Base-by-base conservation (phyloP, 345 rosid genomes). In the Brassica cretica region DNA sequence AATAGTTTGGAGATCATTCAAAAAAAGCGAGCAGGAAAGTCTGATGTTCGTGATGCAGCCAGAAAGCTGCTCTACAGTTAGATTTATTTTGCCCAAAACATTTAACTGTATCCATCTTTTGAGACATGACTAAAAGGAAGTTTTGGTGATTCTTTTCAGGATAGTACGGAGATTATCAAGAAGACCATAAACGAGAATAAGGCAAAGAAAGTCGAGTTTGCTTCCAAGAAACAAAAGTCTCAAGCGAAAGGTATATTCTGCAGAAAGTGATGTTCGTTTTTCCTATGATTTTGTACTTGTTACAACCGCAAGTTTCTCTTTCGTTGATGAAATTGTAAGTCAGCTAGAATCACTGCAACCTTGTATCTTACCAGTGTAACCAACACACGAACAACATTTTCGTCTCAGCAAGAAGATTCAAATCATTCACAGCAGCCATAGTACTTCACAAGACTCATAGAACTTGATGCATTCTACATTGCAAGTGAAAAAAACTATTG, bases 121-220 rank as follows among this genome's bases (percentile, higher is more conserved):
- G 8, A 35, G 39, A 35, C 39, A 35, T 35, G 49, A 41, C 14
- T 9, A 41, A 41, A 41, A 41, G 10, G 14, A 4, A 41, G 14
- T 9, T 2, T 14, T 19, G 55, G 7, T 70, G 9, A 1, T 66
- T 30, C 0, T 41, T 41, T 77, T 56, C 69, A 91, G 94, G 94
- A 91, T 72, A 89, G 89, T 14, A 89, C 89, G 82, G 91, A 91
- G 82, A 87, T 92, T 80, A 86, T 88, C 76, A 91, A 87, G 91
- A 89, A 89, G 76, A 91, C 90, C 0, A 88, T 87, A 84, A 94
- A 91, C 51, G 94, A 91, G 75, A 91, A 89, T 84, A 88, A 86
- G 84, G 94, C 92, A 1, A 91, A 91, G 87, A 91, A 91, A 68
- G 94, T 88, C 0, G 93, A 91, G 82, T 55, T 79, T 61, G 69